Evolutionary conservation across 176 grass and related monocot species (phyloP).

Genomic region (Poa pratensis): DNA sequence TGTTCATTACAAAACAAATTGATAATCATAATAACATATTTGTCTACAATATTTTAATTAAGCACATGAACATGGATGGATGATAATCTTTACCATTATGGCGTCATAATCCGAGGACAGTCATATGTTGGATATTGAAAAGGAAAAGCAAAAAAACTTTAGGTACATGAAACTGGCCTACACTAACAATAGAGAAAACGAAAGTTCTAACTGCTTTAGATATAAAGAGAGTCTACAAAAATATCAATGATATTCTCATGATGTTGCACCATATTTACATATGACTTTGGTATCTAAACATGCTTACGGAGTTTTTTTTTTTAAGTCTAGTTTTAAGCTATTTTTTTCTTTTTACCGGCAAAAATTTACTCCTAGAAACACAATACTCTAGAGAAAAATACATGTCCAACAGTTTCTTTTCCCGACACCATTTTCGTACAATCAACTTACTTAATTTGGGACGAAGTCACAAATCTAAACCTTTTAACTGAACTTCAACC

Average conservation of each 20-base stretch:
- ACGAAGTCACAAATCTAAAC: too few relatives aligned
- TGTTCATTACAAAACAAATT: too few relatives aligned
- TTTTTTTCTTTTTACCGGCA: not conserved
- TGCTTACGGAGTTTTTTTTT: not conserved
- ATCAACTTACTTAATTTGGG: not conserved
- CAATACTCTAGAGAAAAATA: not conserved
- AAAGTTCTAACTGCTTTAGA: not conserved
- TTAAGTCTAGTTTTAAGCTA: not conserved
- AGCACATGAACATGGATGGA: too few relatives aligned
- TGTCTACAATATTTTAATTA: too few relatives aligned
- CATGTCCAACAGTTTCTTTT: too few relatives aligned
- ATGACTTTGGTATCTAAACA: not conserved
- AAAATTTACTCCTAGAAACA: not conserved
- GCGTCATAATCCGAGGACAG: not conserved
- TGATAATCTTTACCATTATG: not conserved
- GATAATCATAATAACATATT: too few relatives aligned
- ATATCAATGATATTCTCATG: not conserved
- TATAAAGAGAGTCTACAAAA: not conserved
- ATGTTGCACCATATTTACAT: not conserved
- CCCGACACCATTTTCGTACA: not conserved
- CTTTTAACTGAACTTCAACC: too few relatives aligned
- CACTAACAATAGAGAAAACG: too few relatives aligned
- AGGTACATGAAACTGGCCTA: not conserved
- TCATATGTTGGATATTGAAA: not conserved
- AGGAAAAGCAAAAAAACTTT: not conserved